phyloP scores from a whole-genome alignment of 2,329 filamentous ascomycete species.

The Blastomyces silverae region DNA sequence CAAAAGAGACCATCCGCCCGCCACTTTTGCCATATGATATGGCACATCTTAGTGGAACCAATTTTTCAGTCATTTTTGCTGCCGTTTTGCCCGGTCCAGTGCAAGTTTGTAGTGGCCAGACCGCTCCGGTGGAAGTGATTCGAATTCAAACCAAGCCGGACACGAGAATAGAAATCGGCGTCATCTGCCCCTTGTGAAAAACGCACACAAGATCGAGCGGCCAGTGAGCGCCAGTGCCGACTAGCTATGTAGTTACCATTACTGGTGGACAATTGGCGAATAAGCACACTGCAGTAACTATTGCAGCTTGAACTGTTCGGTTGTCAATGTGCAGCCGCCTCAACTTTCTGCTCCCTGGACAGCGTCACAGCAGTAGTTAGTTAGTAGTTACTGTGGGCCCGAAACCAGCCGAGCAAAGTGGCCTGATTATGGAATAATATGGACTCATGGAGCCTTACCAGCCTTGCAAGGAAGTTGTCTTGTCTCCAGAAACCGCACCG shows the following conservation, averaged over 20 bases:
- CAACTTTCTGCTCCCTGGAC: no score
- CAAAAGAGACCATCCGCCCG: not conserved
- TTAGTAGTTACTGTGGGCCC: no score
- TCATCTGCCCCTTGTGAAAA: not conserved
- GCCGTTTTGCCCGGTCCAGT: not conserved
- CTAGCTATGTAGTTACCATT: no score
- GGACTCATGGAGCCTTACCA: not conserved
- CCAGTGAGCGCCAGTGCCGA: not conserved
- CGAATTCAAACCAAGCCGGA: not conserved
- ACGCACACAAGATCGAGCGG: not conserved
- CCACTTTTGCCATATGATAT: not conserved
- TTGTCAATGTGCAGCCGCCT: no score
- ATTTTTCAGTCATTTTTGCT: conserved; percentile 5
- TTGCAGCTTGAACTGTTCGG: not conserved
- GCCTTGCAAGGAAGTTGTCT: not conserved
- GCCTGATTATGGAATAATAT: not conserved
- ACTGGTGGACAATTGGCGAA: not conserved
- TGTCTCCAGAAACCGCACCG: not conserved
- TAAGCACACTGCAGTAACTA: not conserved
- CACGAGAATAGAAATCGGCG: not conserved
- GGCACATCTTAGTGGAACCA: conserved; percentile 6
- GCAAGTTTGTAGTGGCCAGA: not conserved
- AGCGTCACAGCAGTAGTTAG: no score
- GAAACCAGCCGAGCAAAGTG: not conserved
- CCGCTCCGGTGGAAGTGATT: not conserved